Conservation (phyloP, 371 early-diverging fungal species). For the Haplosporangium sp. region DNA sequence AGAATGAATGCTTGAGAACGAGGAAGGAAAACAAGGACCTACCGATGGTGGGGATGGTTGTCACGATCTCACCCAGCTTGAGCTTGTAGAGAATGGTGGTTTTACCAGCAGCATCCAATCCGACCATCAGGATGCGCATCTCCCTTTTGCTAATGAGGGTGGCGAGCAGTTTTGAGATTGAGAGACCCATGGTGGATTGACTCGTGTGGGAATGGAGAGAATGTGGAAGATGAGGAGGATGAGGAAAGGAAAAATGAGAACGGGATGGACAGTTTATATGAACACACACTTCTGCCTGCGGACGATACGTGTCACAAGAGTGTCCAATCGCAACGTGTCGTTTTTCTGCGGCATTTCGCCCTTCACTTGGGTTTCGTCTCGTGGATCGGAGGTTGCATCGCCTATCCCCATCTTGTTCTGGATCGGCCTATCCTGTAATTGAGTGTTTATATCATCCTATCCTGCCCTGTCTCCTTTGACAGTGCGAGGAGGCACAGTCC, state of each 20-base stretch:
- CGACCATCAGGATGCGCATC: conserved; percentile 93
- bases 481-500: no score
- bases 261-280: conserved; percentile 9
- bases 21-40: conserved; percentile 18
- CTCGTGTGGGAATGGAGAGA: neutral
- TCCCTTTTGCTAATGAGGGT: conserved; percentile 76
- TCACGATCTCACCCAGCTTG: conserved; percentile 97
- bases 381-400: no score
- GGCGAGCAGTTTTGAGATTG: conserved; percentile 64
- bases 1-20: no score
- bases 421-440: no score
- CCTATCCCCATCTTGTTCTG: no score
- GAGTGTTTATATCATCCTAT: no score
- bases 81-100: conserved; percentile 88
- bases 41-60: conserved; percentile 98
- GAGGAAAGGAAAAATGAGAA: conserved; percentile 10
- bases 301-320: neutral
- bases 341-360: neutral
- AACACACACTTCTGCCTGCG: neutral
- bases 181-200: conserved; percentile 62
- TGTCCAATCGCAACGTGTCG: conserved; percentile 3
- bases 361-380: no score
- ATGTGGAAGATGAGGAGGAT: conserved; percentile 8
- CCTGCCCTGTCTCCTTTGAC: no score
- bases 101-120: conserved; percentile 96